Percentiles rank a stretch among this genome's conserved stretches.
Conservation (phyloP, 768 basidiomycete genomes). For the Termitomyces sp. region DNA sequence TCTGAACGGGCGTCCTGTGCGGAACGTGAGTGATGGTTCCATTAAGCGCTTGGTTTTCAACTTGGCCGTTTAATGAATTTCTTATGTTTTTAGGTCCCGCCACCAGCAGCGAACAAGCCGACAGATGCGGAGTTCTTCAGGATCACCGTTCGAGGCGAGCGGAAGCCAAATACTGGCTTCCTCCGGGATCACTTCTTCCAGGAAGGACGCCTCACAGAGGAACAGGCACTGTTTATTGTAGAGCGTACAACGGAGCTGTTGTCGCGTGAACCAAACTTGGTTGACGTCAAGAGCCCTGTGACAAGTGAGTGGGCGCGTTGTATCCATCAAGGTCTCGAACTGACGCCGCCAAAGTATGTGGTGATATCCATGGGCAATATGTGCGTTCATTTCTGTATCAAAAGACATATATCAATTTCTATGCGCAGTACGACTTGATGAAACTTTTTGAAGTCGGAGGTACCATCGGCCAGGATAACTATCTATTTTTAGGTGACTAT, state of each 20-base stretch:
- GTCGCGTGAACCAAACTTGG: conserved; percentile 75
- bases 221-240: conserved; percentile 82
- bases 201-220: conserved; percentile 79
- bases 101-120: conserved; percentile 58
- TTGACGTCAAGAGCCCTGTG: conserved; percentile 83
- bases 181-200: conserved; percentile 86
- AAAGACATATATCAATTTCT: background rate
- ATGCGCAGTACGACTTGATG: conserved; percentile 87
- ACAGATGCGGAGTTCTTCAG: conserved; percentile 72
- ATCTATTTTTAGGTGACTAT: conserved; percentile 95
- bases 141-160: conserved; percentile 41
- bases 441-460: conserved; percentile 97
- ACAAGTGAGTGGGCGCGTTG: conserved; percentile 58
- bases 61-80: background rate
- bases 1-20: conserved; percentile 14
- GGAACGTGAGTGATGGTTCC: conserved; percentile 10
- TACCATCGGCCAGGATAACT: conserved; percentile 71
- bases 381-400: conserved; percentile 31
- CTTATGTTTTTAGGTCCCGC: conserved; percentile 49
- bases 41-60: conserved; percentile 3
- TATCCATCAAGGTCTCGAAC: background rate
- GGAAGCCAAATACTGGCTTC: conserved; percentile 70
- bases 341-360: conserved; percentile 62
- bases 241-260: conserved; percentile 61
- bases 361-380: conserved; percentile 98